Percentiles rank a stretch among this genome's conserved stretches.
phyloP scores from a whole-genome alignment of 345 rosid genomes.

The Gossypium turneri region DNA sequence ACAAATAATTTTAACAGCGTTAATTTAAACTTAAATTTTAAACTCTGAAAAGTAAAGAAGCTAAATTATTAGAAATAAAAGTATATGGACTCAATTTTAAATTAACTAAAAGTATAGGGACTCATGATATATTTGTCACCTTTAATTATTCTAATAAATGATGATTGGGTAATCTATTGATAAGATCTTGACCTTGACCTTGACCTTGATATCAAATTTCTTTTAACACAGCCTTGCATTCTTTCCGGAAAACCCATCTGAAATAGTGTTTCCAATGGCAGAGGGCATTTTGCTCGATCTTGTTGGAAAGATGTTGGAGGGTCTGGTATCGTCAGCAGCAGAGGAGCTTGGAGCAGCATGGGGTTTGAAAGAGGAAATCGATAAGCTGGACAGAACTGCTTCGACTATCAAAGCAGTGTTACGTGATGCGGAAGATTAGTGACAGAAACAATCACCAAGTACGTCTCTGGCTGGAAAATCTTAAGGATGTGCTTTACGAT shows the following conservation, averaged over 20 bases:
- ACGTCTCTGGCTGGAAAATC: neutral
- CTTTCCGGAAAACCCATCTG: too few species aligned
- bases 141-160: too few species aligned
- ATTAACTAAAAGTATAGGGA: too few species aligned
- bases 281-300: neutral
- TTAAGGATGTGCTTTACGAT: neutral
- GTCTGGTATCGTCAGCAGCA: neutral
- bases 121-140: too few species aligned
- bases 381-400: neutral
- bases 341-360: neutral
- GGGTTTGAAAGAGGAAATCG: neutral
- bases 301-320: neutral
- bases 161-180: neutral
- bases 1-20: too few species aligned
- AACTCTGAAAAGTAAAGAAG: fast-evolving
- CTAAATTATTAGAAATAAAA: too few species aligned
- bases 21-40: too few species aligned
- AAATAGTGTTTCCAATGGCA: neutral
- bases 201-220: too few species aligned
- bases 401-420: neutral
- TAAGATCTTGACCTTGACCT: too few species aligned
- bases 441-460: neutral
- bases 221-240: too few species aligned
- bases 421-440: neutral
- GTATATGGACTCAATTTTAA: fast-evolving